Conservation (phyloP, 1,284 basidiomycete species). For the Apiotrichum laibachii region DNA sequence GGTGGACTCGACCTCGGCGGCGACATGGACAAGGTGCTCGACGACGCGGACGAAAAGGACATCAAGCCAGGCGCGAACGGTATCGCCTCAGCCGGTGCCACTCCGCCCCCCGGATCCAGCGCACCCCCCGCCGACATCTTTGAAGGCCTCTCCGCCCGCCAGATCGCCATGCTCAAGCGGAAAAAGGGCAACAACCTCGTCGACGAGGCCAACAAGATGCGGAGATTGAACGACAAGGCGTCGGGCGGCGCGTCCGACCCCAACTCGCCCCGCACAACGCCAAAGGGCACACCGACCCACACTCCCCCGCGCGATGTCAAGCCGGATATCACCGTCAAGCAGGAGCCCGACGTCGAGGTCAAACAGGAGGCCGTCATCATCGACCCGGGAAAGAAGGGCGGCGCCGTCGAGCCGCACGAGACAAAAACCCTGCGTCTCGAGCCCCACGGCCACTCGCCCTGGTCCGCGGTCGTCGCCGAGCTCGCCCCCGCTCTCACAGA, state of each 20-base stretch:
- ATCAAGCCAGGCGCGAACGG: conserved; percentile 22
- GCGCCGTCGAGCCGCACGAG: conserved; percentile 39
- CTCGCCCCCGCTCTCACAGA: conserved; percentile 81
- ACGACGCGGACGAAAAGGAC: conserved; percentile 31
- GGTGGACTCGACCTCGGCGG: conserved; percentile 40
- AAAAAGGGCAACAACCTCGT: conserved; percentile 49
- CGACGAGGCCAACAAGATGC: conserved; percentile 50
- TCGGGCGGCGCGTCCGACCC: conserved; percentile 7
- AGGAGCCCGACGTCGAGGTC: conserved; percentile 15
- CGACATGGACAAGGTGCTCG: conserved; percentile 44
- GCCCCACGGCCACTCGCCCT: conserved; percentile 73
- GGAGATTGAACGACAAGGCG: conserved; percentile 38
- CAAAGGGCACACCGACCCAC: conserved; percentile 14
- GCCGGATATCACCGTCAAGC: conserved; percentile 6
- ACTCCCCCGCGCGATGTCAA: conserved; percentile 16
- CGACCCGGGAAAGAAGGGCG: conserved; percentile 50
- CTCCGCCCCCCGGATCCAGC: conserved; percentile 12
- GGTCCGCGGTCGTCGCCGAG: conserved; percentile 78
- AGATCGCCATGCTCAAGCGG: conserved; percentile 51
- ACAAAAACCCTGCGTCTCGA: conserved; percentile 23
- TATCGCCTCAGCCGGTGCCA: conserved; percentile 3
- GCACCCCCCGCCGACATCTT: conserved; percentile 39
- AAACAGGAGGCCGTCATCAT: conserved; percentile 38
- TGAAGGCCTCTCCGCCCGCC: conserved; percentile 49
- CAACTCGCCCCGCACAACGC: conserved; percentile 14